Evolutionary conservation across 1,284 basidiomycete genomes (phyloP).

Genomic region (Marasmius sp.): DNA sequence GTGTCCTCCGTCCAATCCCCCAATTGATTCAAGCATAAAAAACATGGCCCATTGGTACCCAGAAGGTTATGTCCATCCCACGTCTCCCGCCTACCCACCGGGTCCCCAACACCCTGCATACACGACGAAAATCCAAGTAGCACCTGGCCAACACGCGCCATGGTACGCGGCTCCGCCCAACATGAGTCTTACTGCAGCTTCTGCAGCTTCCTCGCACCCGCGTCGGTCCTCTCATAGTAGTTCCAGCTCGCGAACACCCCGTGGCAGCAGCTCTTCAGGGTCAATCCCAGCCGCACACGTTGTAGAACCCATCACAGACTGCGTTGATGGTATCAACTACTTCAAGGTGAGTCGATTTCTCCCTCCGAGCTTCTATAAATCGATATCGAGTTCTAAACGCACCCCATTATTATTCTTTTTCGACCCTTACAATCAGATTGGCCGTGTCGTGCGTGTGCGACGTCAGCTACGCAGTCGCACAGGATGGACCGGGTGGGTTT

Average conservation of each 20-base stretch:
- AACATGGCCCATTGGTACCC: slow-evolving; percentile 9
- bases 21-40: background rate
- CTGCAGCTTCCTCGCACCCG: background rate
- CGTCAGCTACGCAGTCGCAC: background rate
- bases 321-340: slow-evolving; percentile 1
- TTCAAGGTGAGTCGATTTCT: slow-evolving; percentile 2
- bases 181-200: background rate
- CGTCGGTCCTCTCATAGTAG: background rate
- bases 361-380: background rate
- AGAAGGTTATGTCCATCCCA: slow-evolving; percentile 6
- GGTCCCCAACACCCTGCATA: slow-evolving; percentile 9
- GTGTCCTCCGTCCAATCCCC: too few relatives aligned
- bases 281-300: background rate
- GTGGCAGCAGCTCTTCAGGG: background rate
- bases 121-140: background rate
- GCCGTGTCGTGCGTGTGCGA: slow-evolving; percentile 3
- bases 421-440: background rate
- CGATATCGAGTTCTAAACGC: background rate
- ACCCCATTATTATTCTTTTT: too few relatives aligned
- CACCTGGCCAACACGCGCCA: background rate
- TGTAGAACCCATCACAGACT: background rate
- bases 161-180: background rate
- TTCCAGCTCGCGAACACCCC: background rate
- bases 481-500: slow-evolving; percentile 4
- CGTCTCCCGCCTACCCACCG: slow-evolving; percentile 7